Base-by-base conservation (phyloP, 129 eudicot species). In the Oenanthe sinensis region DNA sequence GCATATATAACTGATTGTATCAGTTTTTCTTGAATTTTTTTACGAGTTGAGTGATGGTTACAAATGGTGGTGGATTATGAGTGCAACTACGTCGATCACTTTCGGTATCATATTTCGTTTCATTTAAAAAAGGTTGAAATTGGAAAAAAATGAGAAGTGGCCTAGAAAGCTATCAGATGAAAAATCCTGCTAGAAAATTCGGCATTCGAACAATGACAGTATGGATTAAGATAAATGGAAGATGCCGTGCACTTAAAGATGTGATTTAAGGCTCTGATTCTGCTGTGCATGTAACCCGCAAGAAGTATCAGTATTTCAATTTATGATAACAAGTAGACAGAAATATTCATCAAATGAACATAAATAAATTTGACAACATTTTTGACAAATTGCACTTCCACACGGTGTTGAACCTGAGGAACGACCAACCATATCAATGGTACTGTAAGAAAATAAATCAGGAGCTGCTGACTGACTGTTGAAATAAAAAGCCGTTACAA, bases 321-420 rank as follows among this genome's bases (percentile, higher is more conserved):
- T 33, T 33, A 33, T 33, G 36, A 33, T 33, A 33, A 33, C 36
- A 33, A 33, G 36, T 33, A 33, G 36, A 0, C 36, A 33, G 1
- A 1, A 33, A 33, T 33, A 33, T 17, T 52, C 24, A 9, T 52
- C 62, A 19, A 19, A 52, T 52, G 62, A 8, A 52, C 62, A 17
- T 19, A 49, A 15, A 49, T 52, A 52, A 52, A 19, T 2, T 3
- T 48, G 36, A 33, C 75, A 0, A 39, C 13, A 30, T 39, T 46
- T 37, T 42, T 16, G 13, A 6, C 74, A 20, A 37, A 37, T 13
- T 69, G 74, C 45, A 8, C 11, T 3, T 8, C 33, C 0, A 60
- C 86, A 46, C 76, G 16, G 86, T 83, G 33, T 78, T 87, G 60
- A 85, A 88, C 62, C 79, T 88, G 2, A 86, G 84, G 0, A 75